These are phyloP conservation scores for Microdochium bolleyi DNA, from an alignment of 2,329 filamentous ascomycete species.

Conservation along the genomic window DNA sequence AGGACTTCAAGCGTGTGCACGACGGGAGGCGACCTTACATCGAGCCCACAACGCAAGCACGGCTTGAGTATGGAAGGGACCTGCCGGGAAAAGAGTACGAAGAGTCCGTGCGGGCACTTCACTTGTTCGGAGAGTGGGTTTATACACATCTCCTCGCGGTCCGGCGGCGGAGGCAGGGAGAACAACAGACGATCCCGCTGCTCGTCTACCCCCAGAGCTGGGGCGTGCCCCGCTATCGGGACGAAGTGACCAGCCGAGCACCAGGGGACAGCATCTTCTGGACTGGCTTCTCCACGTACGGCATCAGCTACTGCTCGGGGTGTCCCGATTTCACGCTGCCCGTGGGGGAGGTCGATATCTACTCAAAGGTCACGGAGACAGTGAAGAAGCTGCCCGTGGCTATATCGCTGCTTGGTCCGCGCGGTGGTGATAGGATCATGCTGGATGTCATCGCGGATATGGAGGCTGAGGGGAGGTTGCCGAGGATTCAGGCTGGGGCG, in stretches of 20 bases:
- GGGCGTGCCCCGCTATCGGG: constrained; percentile 8
- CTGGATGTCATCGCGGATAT: constrained; percentile 5
- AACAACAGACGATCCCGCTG: constrained; percentile 3
- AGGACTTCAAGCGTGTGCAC: constrained; percentile 3
- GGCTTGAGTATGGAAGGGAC: constrained; percentile 7
- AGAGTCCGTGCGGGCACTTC: background rate
- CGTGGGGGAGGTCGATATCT: constrained; percentile 7
- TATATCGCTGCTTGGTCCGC: constrained; percentile 7
- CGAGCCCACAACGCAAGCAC: constrained; percentile 6
- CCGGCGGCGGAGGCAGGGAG: background rate
- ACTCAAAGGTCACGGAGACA: constrained; percentile 5
- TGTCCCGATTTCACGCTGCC: constrained; percentile 11
- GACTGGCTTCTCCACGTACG: constrained; percentile 8
- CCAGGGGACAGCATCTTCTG: constrained; percentile 7
- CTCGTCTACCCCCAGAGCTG: constrained; percentile 9
- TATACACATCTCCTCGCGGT: constrained; percentile 7
- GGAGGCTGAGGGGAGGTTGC: constrained; percentile 2
- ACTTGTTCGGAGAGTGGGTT: constrained; percentile 6
- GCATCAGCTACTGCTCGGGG: constrained; percentile 10
- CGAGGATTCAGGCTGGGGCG: constrained; percentile 2
- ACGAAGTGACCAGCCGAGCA: constrained; percentile 3
- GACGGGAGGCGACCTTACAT: constrained; percentile 5
- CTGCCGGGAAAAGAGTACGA: constrained; percentile 2
- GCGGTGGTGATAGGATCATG: constrained; percentile 4
- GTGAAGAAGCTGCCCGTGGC: constrained; percentile 8